Base-by-base conservation (phyloP, 345 rosid genomes). In the Hibiscus trionum region DNA sequence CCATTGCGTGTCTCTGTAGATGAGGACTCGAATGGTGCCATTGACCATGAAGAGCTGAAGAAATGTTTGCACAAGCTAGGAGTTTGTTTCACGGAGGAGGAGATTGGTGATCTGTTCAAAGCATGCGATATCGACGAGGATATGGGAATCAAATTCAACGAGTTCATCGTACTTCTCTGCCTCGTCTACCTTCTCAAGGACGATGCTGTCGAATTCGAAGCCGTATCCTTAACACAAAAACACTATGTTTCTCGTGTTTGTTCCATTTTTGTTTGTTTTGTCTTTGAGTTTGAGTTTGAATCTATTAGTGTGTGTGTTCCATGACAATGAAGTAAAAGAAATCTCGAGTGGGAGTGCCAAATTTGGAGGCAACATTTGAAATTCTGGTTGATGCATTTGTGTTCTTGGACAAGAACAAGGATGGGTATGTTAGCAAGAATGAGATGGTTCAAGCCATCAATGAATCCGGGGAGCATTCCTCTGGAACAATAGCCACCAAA, bases 101-200 rank as follows among this genome's bases (percentile, higher is more conserved):
- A 94, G 77, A 84, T 84, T 16, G 80, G 76, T 58, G 97, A 90
- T 81, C 84, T 95, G 75, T 95, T 91, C 66, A 74, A 81, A 66
- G 93, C 92, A 52, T 95, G 99, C 19, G 93, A 95, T 73, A 84
- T 94, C 11, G 86, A 90, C 27, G 86, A 88, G 35, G 88, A 91
- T 74, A 82, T 75, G 93, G 93, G 90, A 42, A 88, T 94, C 73
- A 82, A 85, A 55, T 94, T 94, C 86, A 88, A 88, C 27, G 98
- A 91, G 75, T 94, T 94, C 84, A 83, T 94, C 65, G 98, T 94
- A 49, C 95, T 94, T 72, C 93, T 94, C 50, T 90, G 98, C 76
- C 97, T 94, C 17, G 95, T 88, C 59, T 85, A 88, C 82, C 97
- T 94, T 79, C 86, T 94, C 59, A 88, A 91, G 80, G 90, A 83